Base-by-base conservation (phyloP, 2,329 filamentous ascomycete genomes). In the Trichoderma sp. region DNA sequence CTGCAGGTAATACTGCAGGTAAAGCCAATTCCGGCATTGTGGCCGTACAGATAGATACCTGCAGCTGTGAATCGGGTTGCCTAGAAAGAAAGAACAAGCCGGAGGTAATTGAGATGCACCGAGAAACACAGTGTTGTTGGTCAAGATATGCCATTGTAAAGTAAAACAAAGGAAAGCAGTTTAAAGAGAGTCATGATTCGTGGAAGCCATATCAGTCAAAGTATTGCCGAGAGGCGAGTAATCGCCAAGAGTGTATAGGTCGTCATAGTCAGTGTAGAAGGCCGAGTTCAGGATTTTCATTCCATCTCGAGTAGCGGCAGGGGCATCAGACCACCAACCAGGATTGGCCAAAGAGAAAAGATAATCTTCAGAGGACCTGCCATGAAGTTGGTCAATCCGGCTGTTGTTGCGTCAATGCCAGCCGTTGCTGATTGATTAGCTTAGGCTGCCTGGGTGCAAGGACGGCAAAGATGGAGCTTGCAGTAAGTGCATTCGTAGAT, bases 401-500 rank as follows among this genome's bases (percentile, higher is more conserved):
- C 22, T 12, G 27, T 27, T 27, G 13, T 32, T 52, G 22, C 12
- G 22, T 48, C 7, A 9, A n/a, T 53, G 9, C 13, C 22, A 27
- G n/a, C 22, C 19, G 22, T 32, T 27, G 34, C 19, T 22, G 19
- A 32, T 13, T n/a, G 2, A 27, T 27, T 25, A 54, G 39, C 64
- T 72, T 72, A 78, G 57, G 71, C 72, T 57, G 74, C 71, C 64
- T 85, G 80, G 56, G 83, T 82, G 75, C 89, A 90, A 29, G 82
- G 78, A 63, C 87, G 82, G 76, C 89, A 91, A 34, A 86, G 83
- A 78, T 90, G 88, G 60, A 89, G 79, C 76, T 88, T 88, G 84
- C 89, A 91, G 76, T 89, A 89, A 70, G 84, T 82, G 79, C 89
- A 91, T 77, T 91, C 87, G 71, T 86, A 90, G 73, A 91, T 90